Evolutionary conservation across 75 land plant genomes (phyloP), one percentile per base, ranked within the genome.

Genomic region (Picea sitchensis): DNA sequence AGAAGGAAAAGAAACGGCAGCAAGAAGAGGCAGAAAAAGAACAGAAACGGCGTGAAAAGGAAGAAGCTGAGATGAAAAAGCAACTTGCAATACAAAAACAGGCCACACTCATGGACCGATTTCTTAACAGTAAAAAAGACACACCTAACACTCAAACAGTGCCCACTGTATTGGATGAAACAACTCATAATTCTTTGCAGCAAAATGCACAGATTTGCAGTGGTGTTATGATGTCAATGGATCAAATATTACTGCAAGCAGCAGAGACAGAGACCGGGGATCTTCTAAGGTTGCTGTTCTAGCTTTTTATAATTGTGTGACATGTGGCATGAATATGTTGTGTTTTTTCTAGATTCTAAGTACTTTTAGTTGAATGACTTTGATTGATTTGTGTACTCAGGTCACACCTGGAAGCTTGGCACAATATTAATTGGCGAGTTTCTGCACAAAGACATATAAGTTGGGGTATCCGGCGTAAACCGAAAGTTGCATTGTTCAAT

Each of bases 91-190:
- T 96, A 31, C 76, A 88, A 72, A 96, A 94, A 82, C 99, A 96
- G 83, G 99, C 93, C 44, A 84, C 88, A 41, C 77, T 96, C 7
- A 94, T 96, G 99, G 93, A 87, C 36, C 81, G 95, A 14, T 94
- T 94, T 82, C 81, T 92, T 56, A 87, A 88, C 72, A 82, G 69
- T 57, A 81, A 73, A 15, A 87, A 87, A 26, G 75, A 68, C 26
- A 69, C 21, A 73, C 36, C 86, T 21, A 51, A 61, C 58, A 63
- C 30, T 47, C 78, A 41, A 32, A 77, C 79, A 67, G 81, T 73
- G 0, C 31, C 47, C 14, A 54, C 82, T 57, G 13, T 58, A 5
- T 8, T 21, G 2, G 77, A 76, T 61, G 69, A 63, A 21, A 14
- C n/a, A 6, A 61, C 57, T 14, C 41, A 73, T 59, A 84, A 65